These are phyloP conservation scores for Hortaea sp. DNA, from an alignment of 2,329 filamentous ascomycete species.

Conservation along the genomic window DNA sequence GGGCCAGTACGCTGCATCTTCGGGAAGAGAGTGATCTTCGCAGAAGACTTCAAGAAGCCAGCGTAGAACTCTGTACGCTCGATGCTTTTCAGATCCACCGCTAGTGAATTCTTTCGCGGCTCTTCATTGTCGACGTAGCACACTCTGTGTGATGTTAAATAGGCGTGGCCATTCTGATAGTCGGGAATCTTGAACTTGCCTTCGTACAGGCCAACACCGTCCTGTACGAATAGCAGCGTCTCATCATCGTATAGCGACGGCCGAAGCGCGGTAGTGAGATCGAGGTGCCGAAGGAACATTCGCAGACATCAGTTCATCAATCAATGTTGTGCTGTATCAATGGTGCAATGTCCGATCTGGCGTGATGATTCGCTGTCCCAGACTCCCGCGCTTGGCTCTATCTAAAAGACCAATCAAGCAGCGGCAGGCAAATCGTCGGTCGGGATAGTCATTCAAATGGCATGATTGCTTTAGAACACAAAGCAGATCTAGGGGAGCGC, in stretches of 20 bases:
- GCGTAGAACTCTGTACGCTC: constrained; percentile 87
- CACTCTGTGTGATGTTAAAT: constrained; percentile 86
- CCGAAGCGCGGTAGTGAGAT: constrained; percentile 91
- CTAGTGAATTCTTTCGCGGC: constrained; percentile 72
- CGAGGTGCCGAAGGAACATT: constrained; percentile 95
- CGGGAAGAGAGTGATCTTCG: constrained; percentile 82
- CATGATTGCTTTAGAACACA: too few relatives aligned
- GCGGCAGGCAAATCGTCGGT: too few relatives aligned
- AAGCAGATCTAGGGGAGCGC: too few relatives aligned
- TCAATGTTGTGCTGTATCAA: background rate
- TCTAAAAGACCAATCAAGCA: too few relatives aligned
- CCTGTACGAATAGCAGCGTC: constrained; percentile 89
- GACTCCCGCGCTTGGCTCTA: background rate
- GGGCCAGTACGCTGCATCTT: constrained; percentile 61
- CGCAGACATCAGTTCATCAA: constrained; percentile 42
- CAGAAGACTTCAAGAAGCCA: constrained; percentile 86
- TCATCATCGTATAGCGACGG: constrained; percentile 89
- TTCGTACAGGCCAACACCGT: constrained; percentile 94
- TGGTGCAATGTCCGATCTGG: background rate
- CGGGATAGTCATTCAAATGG: too few relatives aligned
- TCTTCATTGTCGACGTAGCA: constrained; percentile 90
- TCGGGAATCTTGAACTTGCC: constrained; percentile 93
- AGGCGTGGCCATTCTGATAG: constrained; percentile 92
- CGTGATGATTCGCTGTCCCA: background rate
- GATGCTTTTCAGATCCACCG: constrained; percentile 80